Conservation (phyloP, 2,329 filamentous ascomycete genomes). For the Ceratocystis eucalypticola region DNA sequence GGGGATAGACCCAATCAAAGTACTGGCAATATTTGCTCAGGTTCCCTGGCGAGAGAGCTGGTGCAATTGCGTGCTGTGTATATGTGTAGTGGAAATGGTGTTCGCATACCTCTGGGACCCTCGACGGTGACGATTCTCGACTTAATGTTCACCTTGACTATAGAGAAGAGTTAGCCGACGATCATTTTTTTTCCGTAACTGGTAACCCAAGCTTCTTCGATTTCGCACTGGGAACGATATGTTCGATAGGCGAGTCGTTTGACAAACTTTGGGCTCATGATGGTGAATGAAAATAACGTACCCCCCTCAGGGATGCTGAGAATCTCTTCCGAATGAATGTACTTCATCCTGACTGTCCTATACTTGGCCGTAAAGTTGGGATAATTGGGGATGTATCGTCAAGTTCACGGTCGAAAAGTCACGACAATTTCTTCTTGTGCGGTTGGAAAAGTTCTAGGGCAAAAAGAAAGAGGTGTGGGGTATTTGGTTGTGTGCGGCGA, state of each 20-base stretch:
- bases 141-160: constrained; percentile 97
- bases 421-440: constrained; percentile 29
- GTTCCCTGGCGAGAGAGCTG: background rate
- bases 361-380: constrained; percentile 28
- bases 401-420: constrained; percentile 25
- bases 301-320: constrained; percentile 93
- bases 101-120: constrained; percentile 69
- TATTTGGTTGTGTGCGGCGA: constrained; percentile 19
- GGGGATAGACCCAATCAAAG: background rate
- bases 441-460: constrained; percentile 35
- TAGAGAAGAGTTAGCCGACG: constrained; percentile 21
- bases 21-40: background rate
- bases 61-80: background rate
- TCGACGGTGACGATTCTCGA: constrained; percentile 92
- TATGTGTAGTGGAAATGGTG: background rate
- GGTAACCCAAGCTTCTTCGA: constrained; percentile 17
- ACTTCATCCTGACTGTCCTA: constrained; percentile 80
- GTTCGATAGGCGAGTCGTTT: background rate
- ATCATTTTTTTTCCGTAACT: background rate
- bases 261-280: background rate
- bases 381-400: constrained; percentile 19
- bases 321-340: constrained; percentile 97
- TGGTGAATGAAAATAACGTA: constrained; percentile 41
- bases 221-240: constrained; percentile 13
- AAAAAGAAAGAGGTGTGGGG: constrained; percentile 19